Percentiles rank a stretch among this genome's conserved stretches.
Evolutionary conservation across 23 red algal genomes (phyloP).

Genomic region (Gracilaria gracilis): DNA sequence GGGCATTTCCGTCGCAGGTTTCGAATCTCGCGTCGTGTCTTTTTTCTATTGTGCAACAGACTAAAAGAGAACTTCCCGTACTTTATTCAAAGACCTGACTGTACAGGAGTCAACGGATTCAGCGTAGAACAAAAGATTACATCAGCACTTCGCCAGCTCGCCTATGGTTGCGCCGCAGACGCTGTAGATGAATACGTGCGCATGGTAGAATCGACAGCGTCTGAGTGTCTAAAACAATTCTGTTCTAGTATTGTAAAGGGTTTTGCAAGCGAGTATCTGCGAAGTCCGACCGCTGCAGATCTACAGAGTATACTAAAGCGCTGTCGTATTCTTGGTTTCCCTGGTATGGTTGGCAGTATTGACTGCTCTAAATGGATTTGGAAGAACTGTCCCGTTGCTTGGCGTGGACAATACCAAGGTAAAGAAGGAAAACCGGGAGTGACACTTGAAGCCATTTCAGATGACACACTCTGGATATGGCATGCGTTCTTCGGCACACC

Average conservation of each 20-base stretch:
- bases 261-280: slow-evolving; percentile 41
- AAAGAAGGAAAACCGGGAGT: slow-evolving; percentile 25
- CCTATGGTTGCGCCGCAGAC: slow-evolving; percentile 37
- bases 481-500: slow-evolving; percentile 48
- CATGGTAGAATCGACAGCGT: slow-evolving; percentile 14
- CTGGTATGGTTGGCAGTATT: slow-evolving; percentile 53
- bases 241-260: background rate
- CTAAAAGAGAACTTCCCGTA: background rate
- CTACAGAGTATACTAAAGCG: background rate
- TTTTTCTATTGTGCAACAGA: background rate
- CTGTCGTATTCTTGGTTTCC: slow-evolving; percentile 21
- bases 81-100: slow-evolving; percentile 4
- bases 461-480: slow-evolving; percentile 65
- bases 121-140: background rate
- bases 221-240: slow-evolving; percentile 4
- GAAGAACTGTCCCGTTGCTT: slow-evolving; percentile 28
- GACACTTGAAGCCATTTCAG: slow-evolving; percentile 46
- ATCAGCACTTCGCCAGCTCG: slow-evolving; percentile 35
- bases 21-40: background rate
- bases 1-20: background rate
- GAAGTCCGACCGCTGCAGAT: slow-evolving; percentile 5
- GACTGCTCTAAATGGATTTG: slow-evolving; percentile 65
- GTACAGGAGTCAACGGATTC: background rate
- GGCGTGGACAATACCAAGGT: slow-evolving; percentile 52
- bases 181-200: slow-evolving; percentile 28